phyloP scores from a whole-genome alignment of 208 protist genomes.

The Acanthamoeba healyi region DNA sequence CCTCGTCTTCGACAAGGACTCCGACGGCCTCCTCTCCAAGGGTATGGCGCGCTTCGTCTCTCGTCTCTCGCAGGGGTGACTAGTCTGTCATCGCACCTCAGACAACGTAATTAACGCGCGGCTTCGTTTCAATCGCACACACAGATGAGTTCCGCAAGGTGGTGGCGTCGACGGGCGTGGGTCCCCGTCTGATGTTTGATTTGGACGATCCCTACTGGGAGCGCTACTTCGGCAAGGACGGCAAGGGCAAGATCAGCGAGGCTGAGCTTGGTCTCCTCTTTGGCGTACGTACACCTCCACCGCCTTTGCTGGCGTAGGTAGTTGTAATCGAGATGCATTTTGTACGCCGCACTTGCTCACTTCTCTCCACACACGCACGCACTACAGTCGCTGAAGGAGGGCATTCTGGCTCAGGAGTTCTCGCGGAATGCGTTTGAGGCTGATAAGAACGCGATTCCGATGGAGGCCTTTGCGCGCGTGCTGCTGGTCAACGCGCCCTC shows the following conservation, averaged over 20 bases:
- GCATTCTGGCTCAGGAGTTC: background rate
- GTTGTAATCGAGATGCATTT: no score
- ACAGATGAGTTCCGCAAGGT: slow-evolving; percentile 43
- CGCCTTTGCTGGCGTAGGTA: background rate
- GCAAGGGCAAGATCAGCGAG: slow-evolving; percentile 43
- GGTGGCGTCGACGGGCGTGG: background rate
- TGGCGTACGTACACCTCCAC: background rate
- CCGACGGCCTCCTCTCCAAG: slow-evolving; percentile 57
- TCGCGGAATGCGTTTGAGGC: background rate
- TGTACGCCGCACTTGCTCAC: no score
- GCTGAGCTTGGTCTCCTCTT: slow-evolving; percentile 73
- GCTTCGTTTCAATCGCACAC: no score
- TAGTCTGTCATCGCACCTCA: no score
- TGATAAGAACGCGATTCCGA: slow-evolving; percentile 15
- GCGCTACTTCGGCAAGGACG: slow-evolving; percentile 72
- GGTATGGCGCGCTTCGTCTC: background rate
- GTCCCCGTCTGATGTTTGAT: slow-evolving; percentile 58
- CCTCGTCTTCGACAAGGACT: slow-evolving; percentile 65
- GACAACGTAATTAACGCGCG: no score
- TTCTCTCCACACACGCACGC: background rate
- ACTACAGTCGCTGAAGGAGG: slow-evolving; percentile 32
- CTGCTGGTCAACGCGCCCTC: slow-evolving; percentile 53
- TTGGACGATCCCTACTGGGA: slow-evolving; percentile 41
- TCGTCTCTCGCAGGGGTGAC: background rate
- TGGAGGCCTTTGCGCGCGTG: slow-evolving; percentile 22